Percentiles rank a stretch among this genome's conserved stretches.
These are phyloP conservation scores for Rhizodiscina lignyota DNA, from an alignment of 495 filamentous ascomycete species.

Conservation along the genomic window DNA sequence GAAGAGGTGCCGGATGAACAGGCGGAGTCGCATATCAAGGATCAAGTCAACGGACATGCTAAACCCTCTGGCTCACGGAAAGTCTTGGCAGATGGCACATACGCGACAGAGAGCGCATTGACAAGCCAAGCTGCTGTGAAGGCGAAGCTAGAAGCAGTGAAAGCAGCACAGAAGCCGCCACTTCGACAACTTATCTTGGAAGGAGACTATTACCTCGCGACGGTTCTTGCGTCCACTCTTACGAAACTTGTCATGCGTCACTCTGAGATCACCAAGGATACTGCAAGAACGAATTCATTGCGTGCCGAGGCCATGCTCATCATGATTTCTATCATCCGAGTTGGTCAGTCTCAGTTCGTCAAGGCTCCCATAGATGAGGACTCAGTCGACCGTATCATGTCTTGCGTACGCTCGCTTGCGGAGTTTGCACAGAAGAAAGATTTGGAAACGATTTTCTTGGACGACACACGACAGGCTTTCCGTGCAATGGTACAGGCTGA, in stretches of 20 bases:
- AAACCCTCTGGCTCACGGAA: slow-evolving; percentile 68
- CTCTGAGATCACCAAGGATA: slow-evolving; percentile 78
- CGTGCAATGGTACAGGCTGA: slow-evolving; percentile 95
- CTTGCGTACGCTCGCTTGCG: slow-evolving; percentile 79
- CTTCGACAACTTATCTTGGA: slow-evolving; percentile 90
- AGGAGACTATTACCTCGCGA: slow-evolving; percentile 92
- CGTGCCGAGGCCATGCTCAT: slow-evolving; percentile 97
- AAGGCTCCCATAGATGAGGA: slow-evolving; percentile 97
- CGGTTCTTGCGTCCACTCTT: slow-evolving; percentile 83
- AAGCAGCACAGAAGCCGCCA: slow-evolving; percentile 91
- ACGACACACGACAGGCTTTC: slow-evolving; percentile 94
- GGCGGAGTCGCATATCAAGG: slow-evolving; percentile 40
- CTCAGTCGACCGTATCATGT: slow-evolving; percentile 93
- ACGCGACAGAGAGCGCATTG: slow-evolving; percentile 84
- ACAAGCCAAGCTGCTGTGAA: slow-evolving; percentile 81
- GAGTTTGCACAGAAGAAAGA: slow-evolving; percentile 83
- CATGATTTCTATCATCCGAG: slow-evolving; percentile 96
- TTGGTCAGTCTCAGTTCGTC: slow-evolving; percentile 94
- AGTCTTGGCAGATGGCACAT: slow-evolving; percentile 91
- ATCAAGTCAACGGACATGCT: slow-evolving; percentile 68
- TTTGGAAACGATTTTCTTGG: slow-evolving; percentile 79
- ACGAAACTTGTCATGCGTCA: slow-evolving; percentile 98
- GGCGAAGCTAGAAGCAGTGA: slow-evolving; percentile 88
- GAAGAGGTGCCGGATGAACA: slow-evolving; percentile 57
- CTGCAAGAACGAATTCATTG: slow-evolving; percentile 79